Evolutionary conservation across 257 asterid genomes (phyloP).

Genomic region (Forsythia suspensa): DNA sequence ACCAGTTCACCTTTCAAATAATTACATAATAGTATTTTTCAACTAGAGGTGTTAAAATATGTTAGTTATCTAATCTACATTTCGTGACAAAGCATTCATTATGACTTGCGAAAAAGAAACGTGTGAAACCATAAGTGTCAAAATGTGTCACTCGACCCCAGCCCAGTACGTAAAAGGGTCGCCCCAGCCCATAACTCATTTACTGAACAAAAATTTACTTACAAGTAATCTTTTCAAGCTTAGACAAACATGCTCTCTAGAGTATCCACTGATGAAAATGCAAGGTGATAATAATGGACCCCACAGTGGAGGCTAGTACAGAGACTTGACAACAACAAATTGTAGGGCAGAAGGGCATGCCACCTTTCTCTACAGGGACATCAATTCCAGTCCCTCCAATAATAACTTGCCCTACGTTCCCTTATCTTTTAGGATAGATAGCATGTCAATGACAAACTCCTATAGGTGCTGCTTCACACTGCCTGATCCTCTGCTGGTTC

Average conservation of each 20-base stretch:
- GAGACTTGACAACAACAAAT: slow-evolving; percentile 37
- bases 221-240: background rate
- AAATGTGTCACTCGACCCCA: background rate
- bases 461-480: slow-evolving; percentile 17
- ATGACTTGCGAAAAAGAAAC: background rate
- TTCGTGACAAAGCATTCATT: background rate
- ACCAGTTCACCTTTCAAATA: too few species aligned
- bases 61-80: background rate
- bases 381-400: slow-evolving; percentile 33
- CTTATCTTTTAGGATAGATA: slow-evolving; percentile 46
- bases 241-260: background rate
- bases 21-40: too few species aligned
- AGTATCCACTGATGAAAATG: slow-evolving; percentile 9
- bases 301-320: slow-evolving; percentile 27
- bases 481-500: background rate
- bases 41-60: background rate
- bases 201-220: background rate
- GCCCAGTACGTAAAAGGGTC: background rate
- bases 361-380: slow-evolving; percentile 40
- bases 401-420: slow-evolving; percentile 42
- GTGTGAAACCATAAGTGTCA: background rate
- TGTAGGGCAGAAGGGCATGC: slow-evolving; percentile 39
- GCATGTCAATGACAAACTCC: slow-evolving; percentile 26
- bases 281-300: slow-evolving; percentile 25
- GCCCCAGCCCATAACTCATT: background rate